Conservation (phyloP, 371 early-diverging fungal genomes). For the Nematocida sp. region DNA sequence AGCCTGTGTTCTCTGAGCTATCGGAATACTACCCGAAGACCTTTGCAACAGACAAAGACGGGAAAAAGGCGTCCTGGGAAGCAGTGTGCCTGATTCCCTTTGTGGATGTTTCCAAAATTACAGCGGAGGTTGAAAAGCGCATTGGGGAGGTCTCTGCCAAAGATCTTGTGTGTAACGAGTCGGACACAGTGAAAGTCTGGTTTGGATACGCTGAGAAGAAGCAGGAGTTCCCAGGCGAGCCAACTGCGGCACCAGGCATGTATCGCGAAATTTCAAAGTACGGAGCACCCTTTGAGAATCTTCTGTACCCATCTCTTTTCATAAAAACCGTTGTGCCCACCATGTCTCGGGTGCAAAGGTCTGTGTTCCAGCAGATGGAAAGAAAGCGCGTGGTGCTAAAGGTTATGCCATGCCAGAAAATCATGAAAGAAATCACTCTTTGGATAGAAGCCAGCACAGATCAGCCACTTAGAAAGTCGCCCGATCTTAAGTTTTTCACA, state of each 20-base stretch:
- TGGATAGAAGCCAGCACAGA: too few species aligned
- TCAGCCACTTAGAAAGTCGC: too few species aligned
- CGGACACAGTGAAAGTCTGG: not conserved
- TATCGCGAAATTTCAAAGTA: too few species aligned
- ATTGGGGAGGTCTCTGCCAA: not conserved
- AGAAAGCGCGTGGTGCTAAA: slow-evolving; percentile 4
- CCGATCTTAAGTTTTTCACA: too few species aligned
- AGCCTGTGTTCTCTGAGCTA: not conserved
- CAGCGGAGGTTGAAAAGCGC: not conserved
- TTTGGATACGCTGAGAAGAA: not conserved
- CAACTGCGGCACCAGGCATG: too few species aligned
- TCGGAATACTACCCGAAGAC: not conserved
- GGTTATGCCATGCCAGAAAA: not conserved
- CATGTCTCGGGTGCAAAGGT: not conserved
- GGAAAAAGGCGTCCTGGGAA: slow-evolving; percentile 21
- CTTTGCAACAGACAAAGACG: slow-evolving; percentile 9
- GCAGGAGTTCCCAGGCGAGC: too few species aligned
- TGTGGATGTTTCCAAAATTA: not conserved
- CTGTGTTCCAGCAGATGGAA: too few species aligned
- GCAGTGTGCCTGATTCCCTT: slow-evolving; percentile 4
- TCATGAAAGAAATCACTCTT: too few species aligned
- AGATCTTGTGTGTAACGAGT: not conserved
- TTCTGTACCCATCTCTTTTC: slow-evolving; percentile 15
- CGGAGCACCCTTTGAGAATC: not conserved
- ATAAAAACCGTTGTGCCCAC: not conserved